Percentiles rank a stretch among this genome's conserved stretches.
These are phyloP conservation scores for Trichoderma sp. DNA, from an alignment of 2,329 filamentous ascomycete genomes.

Conservation along the genomic window DNA sequence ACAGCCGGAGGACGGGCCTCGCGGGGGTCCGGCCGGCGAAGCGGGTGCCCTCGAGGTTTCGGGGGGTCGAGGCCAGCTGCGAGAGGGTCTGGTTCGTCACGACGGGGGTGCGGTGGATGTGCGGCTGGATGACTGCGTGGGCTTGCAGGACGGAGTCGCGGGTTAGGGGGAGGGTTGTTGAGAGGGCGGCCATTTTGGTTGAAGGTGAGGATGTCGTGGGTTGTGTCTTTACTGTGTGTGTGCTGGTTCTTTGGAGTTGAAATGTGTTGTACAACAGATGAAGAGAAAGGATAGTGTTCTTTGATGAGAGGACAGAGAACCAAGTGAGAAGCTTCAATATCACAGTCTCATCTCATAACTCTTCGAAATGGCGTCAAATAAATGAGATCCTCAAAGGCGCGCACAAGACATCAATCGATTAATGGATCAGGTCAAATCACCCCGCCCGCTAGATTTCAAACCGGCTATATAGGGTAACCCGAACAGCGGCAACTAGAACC, in stretches of 20 bases:
- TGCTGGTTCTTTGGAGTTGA: no score
- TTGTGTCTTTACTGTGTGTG: constrained; percentile 41
- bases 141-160: constrained; percentile 72
- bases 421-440: not conserved
- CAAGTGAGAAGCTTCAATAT: not conserved
- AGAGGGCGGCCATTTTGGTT: constrained; percentile 49
- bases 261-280: no score
- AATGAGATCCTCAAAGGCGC: not conserved
- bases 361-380: constrained; percentile 8
- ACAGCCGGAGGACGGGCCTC: constrained; percentile 69
- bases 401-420: not conserved
- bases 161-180: constrained; percentile 65
- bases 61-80: constrained; percentile 71
- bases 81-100: constrained; percentile 78
- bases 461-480: no score
- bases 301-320: no score
- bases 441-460: not conserved
- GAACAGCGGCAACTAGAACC: no score
- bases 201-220: no score
- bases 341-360: constrained; percentile 3
- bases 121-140: constrained; percentile 69
- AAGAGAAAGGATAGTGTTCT: no score
- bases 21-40: constrained; percentile 61
- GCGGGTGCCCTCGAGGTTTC: constrained; percentile 59
- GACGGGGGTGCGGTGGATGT: constrained; percentile 83